A percentile compares a stretch with the other conserved stretches of the same genome.
Conservation (phyloP, 257 asterid species). For the Fraxinus excelsior region DNA sequence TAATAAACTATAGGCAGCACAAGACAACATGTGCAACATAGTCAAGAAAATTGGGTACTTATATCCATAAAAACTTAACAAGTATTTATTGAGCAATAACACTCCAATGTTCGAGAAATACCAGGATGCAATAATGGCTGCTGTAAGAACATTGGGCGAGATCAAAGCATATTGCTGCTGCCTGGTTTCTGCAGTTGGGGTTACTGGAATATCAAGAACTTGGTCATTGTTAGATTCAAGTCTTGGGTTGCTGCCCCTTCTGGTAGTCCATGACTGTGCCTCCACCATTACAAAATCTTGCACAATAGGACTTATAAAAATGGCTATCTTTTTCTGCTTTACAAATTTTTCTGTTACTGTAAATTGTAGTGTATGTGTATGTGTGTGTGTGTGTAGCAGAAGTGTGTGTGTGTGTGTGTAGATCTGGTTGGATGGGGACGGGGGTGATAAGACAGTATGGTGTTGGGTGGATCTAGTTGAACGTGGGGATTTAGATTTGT, state of each 20-base stretch:
- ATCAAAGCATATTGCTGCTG: constrained; percentile 50
- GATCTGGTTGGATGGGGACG: constrained; percentile 16
- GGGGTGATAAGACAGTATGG: constrained; percentile 22
- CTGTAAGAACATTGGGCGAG: constrained; percentile 65
- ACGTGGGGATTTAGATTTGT: constrained; percentile 69
- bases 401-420: constrained; percentile 8
- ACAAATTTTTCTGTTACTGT: background rate
- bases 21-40: constrained; percentile 89
- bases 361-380: background rate
- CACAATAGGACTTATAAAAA: background rate
- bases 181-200: constrained; percentile 90
- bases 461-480: constrained; percentile 40
- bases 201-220: constrained; percentile 76
- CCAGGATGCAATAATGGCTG: constrained; percentile 80
- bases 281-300: constrained; percentile 67
- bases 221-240: constrained; percentile 67
- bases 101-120: constrained; percentile 91
- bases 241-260: constrained; percentile 96
- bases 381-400: background rate
- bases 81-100: constrained; percentile 76
- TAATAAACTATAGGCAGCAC: constrained; percentile 67
- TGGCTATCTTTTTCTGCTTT: constrained; percentile 15
- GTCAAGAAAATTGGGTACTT: constrained; percentile 90
- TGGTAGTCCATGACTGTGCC: constrained; percentile 89
- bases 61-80: constrained; percentile 81